These are phyloP conservation scores for Trapa incisa DNA, from an alignment of 345 rosid genomes.

Conservation along the genomic window DNA sequence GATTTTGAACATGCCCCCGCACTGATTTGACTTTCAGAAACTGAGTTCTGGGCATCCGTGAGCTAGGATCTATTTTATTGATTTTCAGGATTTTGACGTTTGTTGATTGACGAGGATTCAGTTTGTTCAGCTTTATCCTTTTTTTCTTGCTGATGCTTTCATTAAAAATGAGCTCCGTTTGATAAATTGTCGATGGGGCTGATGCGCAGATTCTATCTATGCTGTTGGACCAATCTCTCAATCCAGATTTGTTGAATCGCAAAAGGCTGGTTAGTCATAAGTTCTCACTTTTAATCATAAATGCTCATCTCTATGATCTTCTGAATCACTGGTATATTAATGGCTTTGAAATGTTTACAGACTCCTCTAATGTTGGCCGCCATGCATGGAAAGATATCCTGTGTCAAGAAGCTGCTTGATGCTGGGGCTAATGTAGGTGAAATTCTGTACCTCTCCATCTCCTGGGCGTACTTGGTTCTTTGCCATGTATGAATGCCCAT, in stretches of 20 bases:
- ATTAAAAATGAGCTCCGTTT: not conserved
- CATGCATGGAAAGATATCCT: constrained; percentile 80
- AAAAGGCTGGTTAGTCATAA: constrained; percentile 56
- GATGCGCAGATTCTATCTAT: constrained; percentile 55
- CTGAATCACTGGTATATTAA: constrained; percentile 4
- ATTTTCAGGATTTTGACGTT: not conserved
- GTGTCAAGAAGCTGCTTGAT: constrained; percentile 72
- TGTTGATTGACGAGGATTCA: constrained; percentile 2
- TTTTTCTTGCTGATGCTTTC: constrained; percentile 7
- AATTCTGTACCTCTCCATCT: constrained; percentile 1
- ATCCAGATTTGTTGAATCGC: constrained; percentile 79
- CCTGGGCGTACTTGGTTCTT: not conserved
- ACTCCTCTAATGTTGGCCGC: constrained; percentile 98
- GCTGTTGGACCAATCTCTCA: constrained; percentile 59
- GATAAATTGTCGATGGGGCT: not conserved
- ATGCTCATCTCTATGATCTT: not conserved
- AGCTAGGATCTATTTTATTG: not conserved
- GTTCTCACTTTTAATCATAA: not conserved
- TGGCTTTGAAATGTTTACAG: constrained; percentile 22
- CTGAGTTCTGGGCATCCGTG: not conserved
- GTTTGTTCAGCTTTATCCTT: not conserved
- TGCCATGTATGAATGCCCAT: not conserved
- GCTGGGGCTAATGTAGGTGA: constrained; percentile 90
- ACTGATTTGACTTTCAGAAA: not conserved
- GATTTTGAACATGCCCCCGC: not conserved